phyloP scores from a whole-genome alignment of 352 stramenopile genomes.

The Globisporangium mamillatum region DNA sequence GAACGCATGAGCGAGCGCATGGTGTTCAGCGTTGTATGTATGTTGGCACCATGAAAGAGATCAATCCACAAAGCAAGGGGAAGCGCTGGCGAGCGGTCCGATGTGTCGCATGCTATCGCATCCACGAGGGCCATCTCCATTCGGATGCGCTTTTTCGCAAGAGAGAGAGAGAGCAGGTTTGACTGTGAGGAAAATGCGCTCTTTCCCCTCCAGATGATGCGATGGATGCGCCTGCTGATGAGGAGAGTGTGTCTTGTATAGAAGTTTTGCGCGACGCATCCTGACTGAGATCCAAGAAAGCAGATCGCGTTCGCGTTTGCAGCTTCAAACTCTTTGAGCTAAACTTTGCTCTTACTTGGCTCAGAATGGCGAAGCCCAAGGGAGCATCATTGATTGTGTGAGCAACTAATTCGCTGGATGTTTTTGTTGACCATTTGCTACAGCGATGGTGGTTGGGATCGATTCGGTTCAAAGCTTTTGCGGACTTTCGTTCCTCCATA shows the following conservation, averaged over 20 bases:
- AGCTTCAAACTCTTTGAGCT: background rate
- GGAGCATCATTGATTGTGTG: background rate
- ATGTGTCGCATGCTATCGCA: conserved; percentile 3
- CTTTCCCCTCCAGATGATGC: background rate
- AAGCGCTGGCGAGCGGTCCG: background rate
- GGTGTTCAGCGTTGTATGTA: background rate
- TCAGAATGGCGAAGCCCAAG: background rate
- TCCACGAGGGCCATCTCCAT: background rate
- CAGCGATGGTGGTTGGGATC: background rate
- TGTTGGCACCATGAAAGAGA: background rate
- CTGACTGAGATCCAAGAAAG: background rate
- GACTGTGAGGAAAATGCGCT: background rate
- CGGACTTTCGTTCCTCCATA: background rate
- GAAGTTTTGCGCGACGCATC: background rate
- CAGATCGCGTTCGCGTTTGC: background rate
- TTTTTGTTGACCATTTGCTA: background rate
- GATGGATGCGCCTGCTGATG: conserved; percentile 3
- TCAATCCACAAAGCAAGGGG: background rate
- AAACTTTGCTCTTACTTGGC: no score
- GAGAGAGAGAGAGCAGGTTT: background rate
- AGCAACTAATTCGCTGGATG: background rate
- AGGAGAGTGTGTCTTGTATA: background rate
- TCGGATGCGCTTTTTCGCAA: background rate
- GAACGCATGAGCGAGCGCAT: no score
- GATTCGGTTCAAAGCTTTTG: background rate